Evolutionary conservation across 768 basidiomycete genomes (phyloP).

Genomic region (Lactifluus subvellereus): DNA sequence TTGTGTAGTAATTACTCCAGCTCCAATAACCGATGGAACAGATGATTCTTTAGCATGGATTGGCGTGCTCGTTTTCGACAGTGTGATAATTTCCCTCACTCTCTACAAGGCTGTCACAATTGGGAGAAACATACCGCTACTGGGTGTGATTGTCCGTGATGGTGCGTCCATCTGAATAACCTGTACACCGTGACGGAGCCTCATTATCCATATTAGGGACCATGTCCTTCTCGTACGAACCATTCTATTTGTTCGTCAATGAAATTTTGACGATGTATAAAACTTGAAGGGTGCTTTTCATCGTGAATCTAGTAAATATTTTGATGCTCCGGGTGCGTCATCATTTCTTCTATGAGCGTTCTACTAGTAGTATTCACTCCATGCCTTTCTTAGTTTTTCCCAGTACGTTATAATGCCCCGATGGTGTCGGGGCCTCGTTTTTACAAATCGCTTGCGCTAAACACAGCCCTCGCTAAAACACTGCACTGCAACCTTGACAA

Average conservation of each 20-base stretch:
- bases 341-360: neutral
- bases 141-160: neutral
- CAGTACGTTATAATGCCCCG: neutral
- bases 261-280: neutral
- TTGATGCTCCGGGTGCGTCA: neutral
- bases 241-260: neutral
- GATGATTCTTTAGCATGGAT: neutral
- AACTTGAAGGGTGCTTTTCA: neutral
- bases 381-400: neutral
- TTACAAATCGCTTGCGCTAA: too few relatives aligned
- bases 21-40: neutral
- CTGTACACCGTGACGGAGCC: neutral
- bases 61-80: conserved; percentile 4
- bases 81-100: neutral
- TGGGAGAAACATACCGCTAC: neutral
- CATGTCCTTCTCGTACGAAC: conserved; percentile 1
- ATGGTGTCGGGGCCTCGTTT: too few relatives aligned
- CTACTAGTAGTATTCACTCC: neutral
- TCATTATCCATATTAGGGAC: neutral
- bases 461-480: too few relatives aligned
- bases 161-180: neutral
- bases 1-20: too few relatives aligned
- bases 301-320: neutral
- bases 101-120: neutral
- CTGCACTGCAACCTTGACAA: too few relatives aligned